Percentiles rank a stretch among this genome's conserved stretches.
These are phyloP conservation scores for Phylloporus arenicola DNA, from an alignment of 768 basidiomycete genomes.

Conservation along the genomic window DNA sequence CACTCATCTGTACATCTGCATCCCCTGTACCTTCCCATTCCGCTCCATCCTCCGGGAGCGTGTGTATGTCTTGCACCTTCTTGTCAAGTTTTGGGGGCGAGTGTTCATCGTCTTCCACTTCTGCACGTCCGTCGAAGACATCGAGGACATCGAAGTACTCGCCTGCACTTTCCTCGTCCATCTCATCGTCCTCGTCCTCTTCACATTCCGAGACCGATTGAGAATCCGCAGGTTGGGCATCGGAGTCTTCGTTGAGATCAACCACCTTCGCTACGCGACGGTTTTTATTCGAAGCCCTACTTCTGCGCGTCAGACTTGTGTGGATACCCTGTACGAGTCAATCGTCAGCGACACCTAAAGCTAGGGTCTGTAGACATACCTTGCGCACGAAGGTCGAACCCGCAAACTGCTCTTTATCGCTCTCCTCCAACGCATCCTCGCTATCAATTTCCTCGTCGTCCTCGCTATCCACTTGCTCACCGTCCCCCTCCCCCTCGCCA, in stretches of 20 bases:
- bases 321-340: constrained; percentile 9
- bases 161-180: constrained; percentile 44
- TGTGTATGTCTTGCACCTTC: constrained; percentile 33
- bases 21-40: constrained; percentile 21
- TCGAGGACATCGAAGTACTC: constrained; percentile 63
- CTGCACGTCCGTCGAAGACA: constrained; percentile 58
- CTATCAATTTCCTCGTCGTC: constrained; percentile 40
- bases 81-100: constrained; percentile 6
- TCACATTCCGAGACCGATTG: constrained; percentile 19
- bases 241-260: constrained; percentile 58
- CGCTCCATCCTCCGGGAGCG: constrained; percentile 40
- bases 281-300: constrained; percentile 24
- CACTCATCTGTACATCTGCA: constrained; percentile 29
- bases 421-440: constrained; percentile 77
- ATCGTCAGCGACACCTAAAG: background rate
- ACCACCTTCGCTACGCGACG: constrained; percentile 44
- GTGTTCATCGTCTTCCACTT: constrained; percentile 21
- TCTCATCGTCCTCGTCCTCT: constrained; percentile 39
- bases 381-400: constrained; percentile 43
- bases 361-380: background rate
- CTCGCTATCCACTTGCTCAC: constrained; percentile 46
- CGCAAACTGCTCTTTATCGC: constrained; percentile 73
- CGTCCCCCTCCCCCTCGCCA: constrained; percentile 27
- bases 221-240: constrained; percentile 25
- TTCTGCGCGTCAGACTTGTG: constrained; percentile 7